Conservation (phyloP, 768 basidiomycete species). For the Sutorius australiensis region DNA sequence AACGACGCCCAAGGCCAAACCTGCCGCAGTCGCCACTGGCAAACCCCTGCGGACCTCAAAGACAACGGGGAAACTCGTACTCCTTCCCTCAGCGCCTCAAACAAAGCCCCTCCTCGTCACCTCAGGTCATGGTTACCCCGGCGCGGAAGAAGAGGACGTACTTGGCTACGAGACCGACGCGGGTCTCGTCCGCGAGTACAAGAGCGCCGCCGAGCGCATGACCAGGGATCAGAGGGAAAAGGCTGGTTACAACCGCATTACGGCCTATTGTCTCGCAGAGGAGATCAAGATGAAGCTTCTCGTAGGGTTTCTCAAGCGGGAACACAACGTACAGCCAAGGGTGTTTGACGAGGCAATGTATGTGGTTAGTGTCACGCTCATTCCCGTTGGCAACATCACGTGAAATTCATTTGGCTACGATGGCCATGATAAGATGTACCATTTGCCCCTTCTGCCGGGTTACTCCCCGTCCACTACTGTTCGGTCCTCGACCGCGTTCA, state of each 20-base stretch:
- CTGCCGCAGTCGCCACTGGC: slow-evolving; percentile 17
- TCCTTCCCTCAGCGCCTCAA: slow-evolving; percentile 87
- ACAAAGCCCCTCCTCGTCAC: slow-evolving; percentile 57
- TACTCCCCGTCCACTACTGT: slow-evolving; percentile 82
- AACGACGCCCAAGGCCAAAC: slow-evolving; percentile 16
- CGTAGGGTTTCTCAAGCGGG: slow-evolving; percentile 82
- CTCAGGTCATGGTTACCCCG: slow-evolving; percentile 12
- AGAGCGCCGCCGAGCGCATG: slow-evolving; percentile 88
- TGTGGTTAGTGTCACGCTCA: slow-evolving; percentile 53
- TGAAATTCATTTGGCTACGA: background rate
- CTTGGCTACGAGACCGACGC: slow-evolving; percentile 66
- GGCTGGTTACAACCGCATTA: slow-evolving; percentile 76
- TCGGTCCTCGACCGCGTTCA: slow-evolving; percentile 70
- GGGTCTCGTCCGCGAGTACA: slow-evolving; percentile 64
- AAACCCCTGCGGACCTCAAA: slow-evolving; percentile 82
- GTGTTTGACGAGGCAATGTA: slow-evolving; percentile 94
- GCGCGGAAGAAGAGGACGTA: slow-evolving; percentile 39
- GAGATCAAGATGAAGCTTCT: slow-evolving; percentile 80
- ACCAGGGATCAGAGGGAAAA: slow-evolving; percentile 78
- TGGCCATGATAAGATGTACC: slow-evolving; percentile 64
- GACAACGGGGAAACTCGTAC: slow-evolving; percentile 86
- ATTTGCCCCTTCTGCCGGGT: slow-evolving; percentile 86
- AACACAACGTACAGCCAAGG: slow-evolving; percentile 85
- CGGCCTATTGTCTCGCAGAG: slow-evolving; percentile 88
- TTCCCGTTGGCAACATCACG: background rate